A percentile compares a stretch with the other conserved stretches of the same genome.
These are phyloP conservation scores for Pascua guehoae DNA, from an alignment of 1,284 basidiomycete species.

Conservation along the genomic window DNA sequence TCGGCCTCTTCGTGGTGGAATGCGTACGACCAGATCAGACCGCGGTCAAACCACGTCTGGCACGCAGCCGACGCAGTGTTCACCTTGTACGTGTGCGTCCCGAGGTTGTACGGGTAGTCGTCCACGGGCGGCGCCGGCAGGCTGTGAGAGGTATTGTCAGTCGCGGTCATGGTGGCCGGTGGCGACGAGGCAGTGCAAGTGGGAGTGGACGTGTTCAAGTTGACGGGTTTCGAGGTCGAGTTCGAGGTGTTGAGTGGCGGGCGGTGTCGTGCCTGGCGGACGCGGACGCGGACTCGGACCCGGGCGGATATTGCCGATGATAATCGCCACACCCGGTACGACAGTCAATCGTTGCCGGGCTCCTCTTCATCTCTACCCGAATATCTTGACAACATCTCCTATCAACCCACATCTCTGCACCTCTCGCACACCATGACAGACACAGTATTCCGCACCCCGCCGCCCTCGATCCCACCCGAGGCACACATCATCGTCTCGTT, in stretches of 20 bases:
- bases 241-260: too few species aligned
- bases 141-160: not conserved
- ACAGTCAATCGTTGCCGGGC: too few species aligned
- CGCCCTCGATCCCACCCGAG: conserved; percentile 1
- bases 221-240: too few species aligned
- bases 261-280: too few species aligned
- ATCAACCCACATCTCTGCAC: too few species aligned
- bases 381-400: too few species aligned
- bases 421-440: not conserved
- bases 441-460: not conserved
- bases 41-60: conserved; percentile 43
- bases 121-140: conserved; percentile 3
- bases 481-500: conserved; percentile 7
- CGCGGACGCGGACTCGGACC: too few species aligned
- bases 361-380: too few species aligned
- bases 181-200: not conserved
- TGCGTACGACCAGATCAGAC: conserved; percentile 37
- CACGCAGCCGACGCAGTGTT: conserved; percentile 25
- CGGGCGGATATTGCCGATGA: too few species aligned
- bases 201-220: not conserved
- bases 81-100: conserved; percentile 18
- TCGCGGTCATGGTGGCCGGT: not conserved
- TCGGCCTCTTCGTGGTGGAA: conserved; percentile 42
- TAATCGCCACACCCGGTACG: too few species aligned
- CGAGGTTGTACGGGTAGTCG: conserved; percentile 27